Base-by-base conservation (phyloP, 139 green algal genomes). In the Auxenochlorella pyrenoidosa region DNA sequence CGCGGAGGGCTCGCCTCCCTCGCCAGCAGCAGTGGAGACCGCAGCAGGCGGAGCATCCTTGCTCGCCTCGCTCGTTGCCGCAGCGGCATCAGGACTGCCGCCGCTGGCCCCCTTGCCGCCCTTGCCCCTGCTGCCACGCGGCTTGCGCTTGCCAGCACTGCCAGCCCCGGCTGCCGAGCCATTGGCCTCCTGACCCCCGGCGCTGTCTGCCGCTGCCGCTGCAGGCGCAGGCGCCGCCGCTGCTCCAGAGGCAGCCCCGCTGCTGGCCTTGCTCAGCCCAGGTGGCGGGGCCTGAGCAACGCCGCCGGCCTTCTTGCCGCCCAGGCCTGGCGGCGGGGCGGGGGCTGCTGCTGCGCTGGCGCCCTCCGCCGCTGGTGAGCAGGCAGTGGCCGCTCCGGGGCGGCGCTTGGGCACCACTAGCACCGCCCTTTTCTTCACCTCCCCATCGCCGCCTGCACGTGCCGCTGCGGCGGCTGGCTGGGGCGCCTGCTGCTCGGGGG, bases 111-210 rank as follows among this genome's bases (percentile, higher is more conserved):
- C 79, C 79, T 84, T 84, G 79, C 79, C 79, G 26, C 79, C 79
- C 79, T 84, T 84, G 79, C 79, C 79, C 3, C 79, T 38, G 79
- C 79, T 84, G 79, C 79, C 79, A 24, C 79, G 79, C 24, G 79
- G 79, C 79, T 84, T 84, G 34, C 79, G 54, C 51, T 68, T 70
- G 32, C 30, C 40, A 36, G 51, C 51, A 21, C 32, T 22, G 51
- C 78, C 78, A 0, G 78, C 8, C 28, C 19, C 78, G 3, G 78
- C 10, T n/a, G 26, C 76, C 1, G 22, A 10, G 54, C 75, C 44
- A 16, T 71, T 47, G 24, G n/a, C n/a, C 5, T 70, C n/a, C 2
- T 8, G 2, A 30, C 28, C n/a, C 2, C 6, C n/a, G 0, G 34
- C 51, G 41, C 30, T 32, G 15, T 34, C 32, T 40, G 26, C 34